phyloP scores from a whole-genome alignment of 2,329 filamentous ascomycete genomes.

The Triangularia verruculosa region DNA sequence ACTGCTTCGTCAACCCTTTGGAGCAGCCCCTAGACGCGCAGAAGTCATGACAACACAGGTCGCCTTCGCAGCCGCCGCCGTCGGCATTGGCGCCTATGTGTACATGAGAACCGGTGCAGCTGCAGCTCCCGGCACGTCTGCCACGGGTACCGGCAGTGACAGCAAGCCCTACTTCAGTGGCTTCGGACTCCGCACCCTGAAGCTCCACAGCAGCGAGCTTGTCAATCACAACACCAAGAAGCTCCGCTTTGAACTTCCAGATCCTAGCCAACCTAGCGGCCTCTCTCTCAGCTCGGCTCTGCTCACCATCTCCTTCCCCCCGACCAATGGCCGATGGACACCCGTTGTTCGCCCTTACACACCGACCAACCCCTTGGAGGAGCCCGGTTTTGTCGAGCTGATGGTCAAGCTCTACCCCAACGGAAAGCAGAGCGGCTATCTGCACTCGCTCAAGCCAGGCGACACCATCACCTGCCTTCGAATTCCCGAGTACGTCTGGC shows the following conservation, averaged over 20 bases:
- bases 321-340: slow-evolving; percentile 48
- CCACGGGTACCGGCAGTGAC: background rate
- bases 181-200: slow-evolving; percentile 44
- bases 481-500: slow-evolving; percentile 55
- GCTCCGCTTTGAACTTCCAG: slow-evolving; percentile 54
- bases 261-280: slow-evolving; percentile 45
- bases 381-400: slow-evolving; percentile 59
- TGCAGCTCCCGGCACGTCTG: background rate
- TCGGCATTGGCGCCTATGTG: slow-evolving; percentile 27
- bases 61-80: slow-evolving; percentile 26
- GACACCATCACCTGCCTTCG: slow-evolving; percentile 52
- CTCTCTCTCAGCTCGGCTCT: slow-evolving; percentile 53
- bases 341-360: slow-evolving; percentile 66
- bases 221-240: slow-evolving; percentile 60
- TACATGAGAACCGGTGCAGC: slow-evolving; percentile 17
- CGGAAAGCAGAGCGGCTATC: slow-evolving; percentile 61
- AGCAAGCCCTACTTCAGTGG: slow-evolving; percentile 25
- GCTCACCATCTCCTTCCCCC: slow-evolving; percentile 57
- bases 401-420: slow-evolving; percentile 67
- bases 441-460: slow-evolving; percentile 64
- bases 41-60: slow-evolving; percentile 26
- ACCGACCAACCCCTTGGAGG: slow-evolving; percentile 54
- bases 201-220: slow-evolving; percentile 48
- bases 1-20: slow-evolving; percentile 7
- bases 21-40: slow-evolving; percentile 9